Evolutionary conservation across 2,329 filamentous ascomycete species (phyloP).

Genomic region (Colletotrichum phormii): DNA sequence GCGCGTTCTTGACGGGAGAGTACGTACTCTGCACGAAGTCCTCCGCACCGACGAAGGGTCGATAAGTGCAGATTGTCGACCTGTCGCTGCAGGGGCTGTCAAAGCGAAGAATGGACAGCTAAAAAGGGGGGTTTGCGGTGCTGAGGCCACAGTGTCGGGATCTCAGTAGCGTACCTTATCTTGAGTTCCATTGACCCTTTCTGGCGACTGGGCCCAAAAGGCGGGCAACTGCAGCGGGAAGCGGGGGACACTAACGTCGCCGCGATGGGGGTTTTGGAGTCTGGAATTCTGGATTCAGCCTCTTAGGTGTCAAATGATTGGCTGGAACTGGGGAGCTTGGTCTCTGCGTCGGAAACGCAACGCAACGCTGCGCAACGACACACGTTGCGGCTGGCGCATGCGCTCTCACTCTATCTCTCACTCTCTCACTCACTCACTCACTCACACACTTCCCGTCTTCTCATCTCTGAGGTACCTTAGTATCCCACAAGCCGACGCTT

Average conservation of each 20-base stretch:
- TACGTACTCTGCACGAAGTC: neutral
- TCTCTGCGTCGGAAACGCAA: constrained; percentile 33
- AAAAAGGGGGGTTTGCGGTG: neutral
- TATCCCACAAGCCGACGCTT: constrained; percentile 3
- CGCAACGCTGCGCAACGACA: constrained; percentile 36
- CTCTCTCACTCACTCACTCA: neutral
- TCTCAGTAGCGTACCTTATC: neutral
- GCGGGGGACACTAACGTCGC: constrained; percentile 19
- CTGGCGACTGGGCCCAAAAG: neutral
- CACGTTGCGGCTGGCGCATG: constrained; percentile 22
- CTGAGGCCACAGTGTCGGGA: constrained; percentile 19
- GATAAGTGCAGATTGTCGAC: neutral
- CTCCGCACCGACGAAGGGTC: too few relatives aligned
- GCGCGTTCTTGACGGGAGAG: constrained; percentile 2
- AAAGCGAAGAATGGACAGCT: neutral
- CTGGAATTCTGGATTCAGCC: neutral
- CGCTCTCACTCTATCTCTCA: neutral
- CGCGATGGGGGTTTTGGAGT: constrained; percentile 3
- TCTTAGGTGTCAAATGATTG: neutral
- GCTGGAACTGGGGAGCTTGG: constrained; percentile 4
- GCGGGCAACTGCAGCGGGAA: constrained; percentile 22
- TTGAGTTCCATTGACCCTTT: neutral
- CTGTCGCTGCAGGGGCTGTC: constrained; percentile 14
- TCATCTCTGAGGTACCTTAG: neutral
- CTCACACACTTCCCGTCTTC: neutral